Percentiles rank a stretch among this genome's conserved stretches.
Evolutionary conservation across 805 yeast species (phyloP).

Genomic region (Metschnikowia aberdeeniae): DNA sequence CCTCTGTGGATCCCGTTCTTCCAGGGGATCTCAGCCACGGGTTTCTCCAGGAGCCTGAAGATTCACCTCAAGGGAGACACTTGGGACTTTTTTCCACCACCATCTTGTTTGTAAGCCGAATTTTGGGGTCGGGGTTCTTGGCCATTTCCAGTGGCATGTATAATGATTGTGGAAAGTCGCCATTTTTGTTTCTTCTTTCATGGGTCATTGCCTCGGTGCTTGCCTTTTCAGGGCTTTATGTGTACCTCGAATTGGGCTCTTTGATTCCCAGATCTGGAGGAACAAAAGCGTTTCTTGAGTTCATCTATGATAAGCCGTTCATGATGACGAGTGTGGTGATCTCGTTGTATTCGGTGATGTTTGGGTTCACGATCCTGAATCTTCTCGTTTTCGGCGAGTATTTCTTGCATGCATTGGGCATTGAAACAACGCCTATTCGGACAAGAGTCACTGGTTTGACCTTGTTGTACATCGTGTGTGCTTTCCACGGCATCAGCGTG

Average conservation of each 20-base stretch:
- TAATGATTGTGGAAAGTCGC: constrained; percentile 65
- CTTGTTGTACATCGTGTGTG: constrained; percentile 26
- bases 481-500: constrained; percentile 56
- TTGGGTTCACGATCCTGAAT: constrained; percentile 54
- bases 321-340: constrained; percentile 51
- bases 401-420: constrained; percentile 42
- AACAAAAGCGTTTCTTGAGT: constrained; percentile 66
- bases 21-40: constrained; percentile 1
- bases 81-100: constrained; percentile 65
- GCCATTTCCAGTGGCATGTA: constrained; percentile 67
- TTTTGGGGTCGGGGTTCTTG: constrained; percentile 76
- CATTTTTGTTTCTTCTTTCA: constrained; percentile 52
- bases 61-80: constrained; percentile 71
- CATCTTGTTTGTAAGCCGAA: constrained; percentile 60
- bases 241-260: constrained; percentile 67
- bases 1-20: constrained; percentile 3
- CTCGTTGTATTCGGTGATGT: constrained; percentile 45
- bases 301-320: constrained; percentile 57
- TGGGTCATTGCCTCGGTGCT: constrained; percentile 62
- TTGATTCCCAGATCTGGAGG: constrained; percentile 75
- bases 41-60: constrained; percentile 38
- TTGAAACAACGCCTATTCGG: constrained; percentile 33
- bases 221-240: constrained; percentile 63
- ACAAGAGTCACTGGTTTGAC: constrained; percentile 31
- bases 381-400: constrained; percentile 63